Conservation (phyloP, 2,329 filamentous ascomycete species). For the Chaetomium globosum region DNA sequence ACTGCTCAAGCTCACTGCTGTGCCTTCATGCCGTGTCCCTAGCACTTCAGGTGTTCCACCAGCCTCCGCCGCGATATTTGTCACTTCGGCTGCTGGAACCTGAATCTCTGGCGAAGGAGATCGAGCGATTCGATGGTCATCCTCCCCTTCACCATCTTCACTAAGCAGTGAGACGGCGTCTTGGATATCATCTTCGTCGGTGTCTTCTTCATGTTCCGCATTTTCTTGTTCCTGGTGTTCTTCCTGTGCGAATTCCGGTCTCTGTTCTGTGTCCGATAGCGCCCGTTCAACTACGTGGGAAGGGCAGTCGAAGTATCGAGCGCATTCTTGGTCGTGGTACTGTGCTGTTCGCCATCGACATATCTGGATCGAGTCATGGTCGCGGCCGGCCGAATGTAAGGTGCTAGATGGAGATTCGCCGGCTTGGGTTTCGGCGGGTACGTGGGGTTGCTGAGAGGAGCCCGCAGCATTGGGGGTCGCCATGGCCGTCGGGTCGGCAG, state of each 20-base stretch:
- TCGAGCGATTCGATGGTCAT: not conserved
- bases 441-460: slow-evolving; percentile 20
- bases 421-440: slow-evolving; percentile 25
- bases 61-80: not conserved
- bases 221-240: slow-evolving; percentile 19
- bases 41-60: not conserved
- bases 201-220: slow-evolving; percentile 4
- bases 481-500: slow-evolving; percentile 37
- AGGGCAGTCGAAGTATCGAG: slow-evolving; percentile 54
- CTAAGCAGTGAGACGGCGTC: slow-evolving; percentile 23
- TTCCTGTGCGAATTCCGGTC: slow-evolving; percentile 29
- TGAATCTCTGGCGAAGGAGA: slow-evolving; percentile 16
- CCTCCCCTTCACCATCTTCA: slow-evolving; percentile 11
- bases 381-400: not conserved
- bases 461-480: slow-evolving; percentile 41
- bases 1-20: not conserved
- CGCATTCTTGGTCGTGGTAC: slow-evolving; percentile 51
- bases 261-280: slow-evolving; percentile 39
- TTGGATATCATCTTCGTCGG: slow-evolving; percentile 8
- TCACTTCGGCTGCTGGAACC: not conserved
- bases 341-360: slow-evolving; percentile 47
- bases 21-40: not conserved
- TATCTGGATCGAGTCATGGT: slow-evolving; percentile 12
- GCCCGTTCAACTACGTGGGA: slow-evolving; percentile 49
- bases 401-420: slow-evolving; percentile 35